Percentiles rank a stretch among this genome's conserved stretches.
Conservation (phyloP, 23 red algal species). For the Gracilaria caudata region DNA sequence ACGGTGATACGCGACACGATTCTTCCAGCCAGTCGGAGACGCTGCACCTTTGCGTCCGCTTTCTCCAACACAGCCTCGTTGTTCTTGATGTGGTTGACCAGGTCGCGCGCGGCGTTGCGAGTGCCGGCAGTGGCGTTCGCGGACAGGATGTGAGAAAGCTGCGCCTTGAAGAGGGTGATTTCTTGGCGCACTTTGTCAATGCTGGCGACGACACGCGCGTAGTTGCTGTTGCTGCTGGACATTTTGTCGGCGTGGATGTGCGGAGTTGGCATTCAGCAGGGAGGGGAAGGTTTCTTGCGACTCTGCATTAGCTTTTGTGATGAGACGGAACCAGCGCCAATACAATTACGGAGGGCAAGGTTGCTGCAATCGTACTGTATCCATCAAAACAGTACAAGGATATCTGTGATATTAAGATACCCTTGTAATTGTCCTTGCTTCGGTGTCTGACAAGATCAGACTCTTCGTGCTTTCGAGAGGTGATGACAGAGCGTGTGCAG, state of each 20-base stretch:
- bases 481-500: too few species aligned
- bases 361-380: too few species aligned
- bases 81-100: slow-evolving; percentile 17
- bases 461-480: too few species aligned
- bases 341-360: too few species aligned
- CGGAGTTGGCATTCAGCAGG: too few species aligned
- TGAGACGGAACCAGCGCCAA: too few species aligned
- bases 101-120: not conserved
- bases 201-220: not conserved
- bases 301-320: too few species aligned
- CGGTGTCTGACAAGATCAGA: too few species aligned
- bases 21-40: slow-evolving; percentile 6
- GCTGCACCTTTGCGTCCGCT: slow-evolving; percentile 44
- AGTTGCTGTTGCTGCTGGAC: slow-evolving; percentile 11
- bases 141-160: not conserved
- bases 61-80: slow-evolving; percentile 36
- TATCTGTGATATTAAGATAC: too few species aligned
- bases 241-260: slow-evolving; percentile 13
- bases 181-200: slow-evolving; percentile 22
- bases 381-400: too few species aligned
- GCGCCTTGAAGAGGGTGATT: slow-evolving; percentile 22
- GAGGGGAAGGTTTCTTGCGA: too few species aligned
- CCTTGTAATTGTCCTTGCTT: too few species aligned
- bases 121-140: not conserved
- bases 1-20: slow-evolving; percentile 40